Evolutionary conservation across 208 protist species (phyloP).

Genomic region (Plasmodiophora brassicae): DNA sequence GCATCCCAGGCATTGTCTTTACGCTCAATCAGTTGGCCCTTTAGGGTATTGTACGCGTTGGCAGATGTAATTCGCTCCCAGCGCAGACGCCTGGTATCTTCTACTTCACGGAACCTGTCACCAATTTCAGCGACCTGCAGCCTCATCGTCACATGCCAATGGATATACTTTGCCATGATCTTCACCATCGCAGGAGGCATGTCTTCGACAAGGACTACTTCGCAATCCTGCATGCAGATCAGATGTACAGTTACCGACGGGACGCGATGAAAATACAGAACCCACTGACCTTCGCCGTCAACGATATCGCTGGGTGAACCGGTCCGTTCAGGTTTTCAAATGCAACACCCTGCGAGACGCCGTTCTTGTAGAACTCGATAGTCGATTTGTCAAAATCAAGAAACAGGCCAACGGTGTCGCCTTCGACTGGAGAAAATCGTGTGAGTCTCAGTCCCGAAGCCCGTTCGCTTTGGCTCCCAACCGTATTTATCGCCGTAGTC

Average conservation of each 20-base stretch:
- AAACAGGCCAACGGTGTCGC: not conserved
- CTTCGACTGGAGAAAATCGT: not conserved
- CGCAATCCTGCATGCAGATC: not conserved
- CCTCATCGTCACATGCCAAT: no score
- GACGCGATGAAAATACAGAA: not conserved
- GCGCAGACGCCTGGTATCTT: not conserved
- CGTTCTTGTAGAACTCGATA: conserved; percentile 39
- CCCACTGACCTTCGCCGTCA: not conserved
- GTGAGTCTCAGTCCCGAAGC: not conserved
- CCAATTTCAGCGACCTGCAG: not conserved
- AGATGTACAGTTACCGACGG: not conserved
- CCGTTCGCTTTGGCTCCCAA: not conserved
- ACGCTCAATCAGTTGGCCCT: not conserved
- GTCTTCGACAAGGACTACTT: not conserved
- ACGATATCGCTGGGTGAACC: conserved; percentile 15
- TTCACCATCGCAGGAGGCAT: not conserved
- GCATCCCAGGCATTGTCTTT: not conserved
- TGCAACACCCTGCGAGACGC: conserved; percentile 9
- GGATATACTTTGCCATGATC: not conserved
- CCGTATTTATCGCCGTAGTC: conserved; percentile 29
- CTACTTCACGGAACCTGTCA: not conserved
- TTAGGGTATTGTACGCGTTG: not conserved
- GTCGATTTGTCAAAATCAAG: not conserved
- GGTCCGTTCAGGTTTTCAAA: conserved; percentile 24
- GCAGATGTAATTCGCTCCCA: not conserved